Conservation (phyloP, 768 basidiomycete genomes). For the Trametes cubensis region DNA sequence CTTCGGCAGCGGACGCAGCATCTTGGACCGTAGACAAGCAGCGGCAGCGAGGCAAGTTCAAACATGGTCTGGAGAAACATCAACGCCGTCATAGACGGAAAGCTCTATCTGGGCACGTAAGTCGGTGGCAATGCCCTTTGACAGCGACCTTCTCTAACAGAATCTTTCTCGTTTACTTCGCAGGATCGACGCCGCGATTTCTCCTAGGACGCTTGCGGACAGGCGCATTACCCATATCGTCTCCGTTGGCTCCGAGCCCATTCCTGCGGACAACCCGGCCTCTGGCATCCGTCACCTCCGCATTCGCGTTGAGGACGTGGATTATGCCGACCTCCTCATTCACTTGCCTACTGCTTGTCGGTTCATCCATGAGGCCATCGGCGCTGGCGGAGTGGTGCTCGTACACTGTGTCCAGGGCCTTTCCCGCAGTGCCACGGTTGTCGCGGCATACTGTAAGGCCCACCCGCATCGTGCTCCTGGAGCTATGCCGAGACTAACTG, state of each 20-base stretch:
- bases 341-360: conserved; percentile 58
- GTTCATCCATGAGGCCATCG: conserved; percentile 65
- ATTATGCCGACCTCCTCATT: conserved; percentile 62
- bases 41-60: conserved; percentile 13
- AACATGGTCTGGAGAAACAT: conserved; percentile 29
- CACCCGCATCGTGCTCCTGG: not conserved
- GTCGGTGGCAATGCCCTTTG: conserved; percentile 19
- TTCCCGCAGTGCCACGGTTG: conserved; percentile 69
- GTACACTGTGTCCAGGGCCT: conserved; percentile 78
- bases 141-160: conserved; percentile 17
- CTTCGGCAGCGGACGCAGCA: conserved; percentile 9
- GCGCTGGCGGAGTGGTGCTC: conserved; percentile 55
- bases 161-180: conserved; percentile 5
- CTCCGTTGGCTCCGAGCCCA: conserved; percentile 73
- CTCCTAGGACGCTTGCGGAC: conserved; percentile 70
- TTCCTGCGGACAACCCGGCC: conserved; percentile 69
- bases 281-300: conserved; percentile 72
- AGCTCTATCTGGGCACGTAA: conserved; percentile 29
- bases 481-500: not conserved
- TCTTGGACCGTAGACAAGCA: not conserved
- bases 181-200: conserved; percentile 71
- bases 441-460: conserved; percentile 74
- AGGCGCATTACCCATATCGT: conserved; percentile 79
- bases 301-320: conserved; percentile 58
- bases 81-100: conserved; percentile 28